phyloP scores from a whole-genome alignment of 192 early-diverging fungal species.

The Gaertneriomyces sp. region DNA sequence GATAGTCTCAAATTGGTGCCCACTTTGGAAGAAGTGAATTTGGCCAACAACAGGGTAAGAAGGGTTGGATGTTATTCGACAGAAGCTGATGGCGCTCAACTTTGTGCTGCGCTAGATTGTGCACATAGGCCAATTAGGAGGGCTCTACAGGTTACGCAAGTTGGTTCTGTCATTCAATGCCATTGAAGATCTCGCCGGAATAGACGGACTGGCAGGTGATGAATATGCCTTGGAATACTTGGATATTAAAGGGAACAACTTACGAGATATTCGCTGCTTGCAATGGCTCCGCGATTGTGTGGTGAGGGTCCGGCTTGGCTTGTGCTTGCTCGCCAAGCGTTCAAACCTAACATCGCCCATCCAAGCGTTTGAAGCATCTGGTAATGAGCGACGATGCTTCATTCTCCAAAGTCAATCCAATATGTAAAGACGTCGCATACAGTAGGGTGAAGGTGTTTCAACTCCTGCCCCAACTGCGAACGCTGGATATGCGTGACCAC shows the following conservation, averaged over 20 bases:
- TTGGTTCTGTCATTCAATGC: conserved; percentile 48
- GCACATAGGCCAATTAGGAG: conserved; percentile 26
- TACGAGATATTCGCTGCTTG: conserved; percentile 16
- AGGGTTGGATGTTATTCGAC: conserved; percentile 1
- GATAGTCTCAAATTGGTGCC: conserved; percentile 18
- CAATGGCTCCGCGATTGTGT: background rate
- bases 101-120: conserved; percentile 24
- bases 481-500: no score
- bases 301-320: background rate
- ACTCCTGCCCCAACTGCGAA: conserved; percentile 16
- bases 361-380: conserved; percentile 18
- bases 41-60: conserved; percentile 43
- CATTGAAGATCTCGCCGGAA: conserved; percentile 33
- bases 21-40: conserved; percentile 37
- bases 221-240: conserved; percentile 29
- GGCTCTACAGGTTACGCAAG: conserved; percentile 17
- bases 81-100: background rate
- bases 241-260: conserved; percentile 45
- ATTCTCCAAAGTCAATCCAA: conserved; percentile 23
- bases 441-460: conserved; percentile 1
- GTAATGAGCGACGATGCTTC: conserved; percentile 13
- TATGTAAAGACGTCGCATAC: conserved; percentile 23
- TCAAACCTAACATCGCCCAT: background rate
- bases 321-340: background rate
- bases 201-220: conserved; percentile 31